A percentile compares a stretch with the other conserved stretches of the same genome.
phyloP scores from a whole-genome alignment of 352 stramenopile species.

The Blastocystis sp. region DNA sequence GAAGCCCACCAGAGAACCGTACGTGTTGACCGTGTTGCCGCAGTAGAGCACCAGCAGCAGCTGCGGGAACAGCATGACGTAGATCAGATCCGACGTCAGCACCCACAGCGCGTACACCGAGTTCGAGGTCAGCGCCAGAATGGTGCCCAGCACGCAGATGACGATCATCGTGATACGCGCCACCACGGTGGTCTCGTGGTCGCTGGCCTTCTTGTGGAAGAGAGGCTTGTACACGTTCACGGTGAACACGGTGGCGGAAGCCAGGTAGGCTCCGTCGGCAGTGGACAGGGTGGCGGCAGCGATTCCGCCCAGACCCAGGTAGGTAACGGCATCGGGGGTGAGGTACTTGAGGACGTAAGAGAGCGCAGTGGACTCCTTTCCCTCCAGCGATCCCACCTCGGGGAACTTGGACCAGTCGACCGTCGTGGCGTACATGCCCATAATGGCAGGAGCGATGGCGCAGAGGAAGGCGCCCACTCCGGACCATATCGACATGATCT shows the following conservation, averaged over 20 bases:
- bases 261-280: conserved; percentile 36
- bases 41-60: conserved; percentile 49
- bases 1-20: conserved; percentile 45
- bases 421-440: conserved; percentile 52
- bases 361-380: conserved; percentile 47
- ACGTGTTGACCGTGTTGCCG: conserved; percentile 21
- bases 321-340: conserved; percentile 16
- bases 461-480: conserved; percentile 43
- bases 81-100: conserved; percentile 51
- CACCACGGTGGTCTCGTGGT: conserved; percentile 42
- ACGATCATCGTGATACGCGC: conserved; percentile 52
- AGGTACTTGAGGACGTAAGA: conserved; percentile 56
- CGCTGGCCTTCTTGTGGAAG: neutral
- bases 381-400: conserved; percentile 42
- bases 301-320: conserved; percentile 51
- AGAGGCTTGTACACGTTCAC: conserved; percentile 58
- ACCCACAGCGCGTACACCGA: conserved; percentile 49
- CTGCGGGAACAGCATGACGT: conserved; percentile 56
- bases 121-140: conserved; percentile 24
- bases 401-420: conserved; percentile 53
- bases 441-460: conserved; percentile 43
- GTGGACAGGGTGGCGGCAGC: conserved; percentile 52
- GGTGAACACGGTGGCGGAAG: conserved; percentile 56
- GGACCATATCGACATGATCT: conserved; percentile 54
- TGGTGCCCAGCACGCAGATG: conserved; percentile 18